These are phyloP conservation scores for Ceratocystis smalleyi DNA, from an alignment of 2,329 filamentous ascomycete genomes.

Conservation along the genomic window DNA sequence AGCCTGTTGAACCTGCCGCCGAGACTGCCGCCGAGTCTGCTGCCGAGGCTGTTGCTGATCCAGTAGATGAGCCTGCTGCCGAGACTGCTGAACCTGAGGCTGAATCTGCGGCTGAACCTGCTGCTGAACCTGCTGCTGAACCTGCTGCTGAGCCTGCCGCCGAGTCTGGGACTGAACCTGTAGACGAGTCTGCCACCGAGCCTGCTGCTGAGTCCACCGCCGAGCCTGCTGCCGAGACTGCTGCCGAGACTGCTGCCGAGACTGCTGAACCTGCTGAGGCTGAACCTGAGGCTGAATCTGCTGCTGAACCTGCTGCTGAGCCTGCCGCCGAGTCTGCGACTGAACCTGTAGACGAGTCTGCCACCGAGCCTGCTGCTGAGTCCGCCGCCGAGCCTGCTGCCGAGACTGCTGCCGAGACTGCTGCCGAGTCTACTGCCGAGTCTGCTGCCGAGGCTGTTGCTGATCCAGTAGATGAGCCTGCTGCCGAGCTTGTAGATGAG, in stretches of 20 bases:
- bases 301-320: not conserved
- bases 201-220: constrained; percentile 3
- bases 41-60: not conserved
- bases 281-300: no score
- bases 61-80: not conserved
- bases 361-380: not conserved
- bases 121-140: not conserved
- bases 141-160: not conserved
- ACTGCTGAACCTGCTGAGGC: constrained; percentile 11
- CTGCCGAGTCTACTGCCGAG: no score
- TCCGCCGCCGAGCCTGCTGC: not conserved
- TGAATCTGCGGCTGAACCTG: not conserved
- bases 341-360: no score
- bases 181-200: no score
- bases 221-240: constrained; percentile 2
- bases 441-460: no score
- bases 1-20: constrained; percentile 2
- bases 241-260: constrained; percentile 14
- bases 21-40: not conserved
- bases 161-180: no score
- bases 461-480: no score
- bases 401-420: no score
- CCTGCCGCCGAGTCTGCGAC: not conserved
- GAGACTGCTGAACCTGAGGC: no score
- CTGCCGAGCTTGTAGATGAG: no score